A percentile compares a stretch with the other conserved stretches of the same genome.
Evolutionary conservation across 257 asterid species (phyloP).

Genomic region (Cordia subcordata): DNA sequence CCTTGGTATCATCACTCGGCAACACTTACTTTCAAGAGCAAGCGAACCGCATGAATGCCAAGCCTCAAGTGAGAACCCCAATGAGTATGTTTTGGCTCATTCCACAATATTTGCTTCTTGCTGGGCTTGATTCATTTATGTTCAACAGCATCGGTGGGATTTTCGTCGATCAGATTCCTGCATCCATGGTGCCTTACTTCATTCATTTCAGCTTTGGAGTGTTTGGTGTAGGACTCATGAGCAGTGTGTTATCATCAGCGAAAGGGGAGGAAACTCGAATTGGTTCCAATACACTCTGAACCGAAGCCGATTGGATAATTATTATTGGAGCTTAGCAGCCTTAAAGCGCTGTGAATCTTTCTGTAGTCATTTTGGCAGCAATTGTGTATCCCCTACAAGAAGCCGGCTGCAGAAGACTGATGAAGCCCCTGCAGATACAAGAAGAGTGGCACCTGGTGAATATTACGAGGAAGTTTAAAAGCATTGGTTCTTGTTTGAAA

Average conservation of each 20-base stretch:
- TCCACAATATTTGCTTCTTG: conserved; percentile 18
- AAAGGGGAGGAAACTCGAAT: conserved; percentile 26
- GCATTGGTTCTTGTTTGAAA: too few species aligned
- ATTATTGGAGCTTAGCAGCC: conserved; percentile 47
- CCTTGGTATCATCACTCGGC: conserved; percentile 38
- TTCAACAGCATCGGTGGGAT: neutral
- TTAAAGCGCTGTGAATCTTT: conserved; percentile 15
- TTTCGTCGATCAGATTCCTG: conserved; percentile 8
- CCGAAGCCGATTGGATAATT: conserved; percentile 52
- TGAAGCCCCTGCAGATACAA: too few species aligned
- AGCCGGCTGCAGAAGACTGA: too few species aligned
- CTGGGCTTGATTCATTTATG: conserved; percentile 12
- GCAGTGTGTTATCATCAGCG: conserved; percentile 38
- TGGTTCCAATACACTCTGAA: conserved; percentile 58
- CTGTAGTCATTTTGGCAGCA: too few species aligned
- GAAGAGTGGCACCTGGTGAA: too few species aligned
- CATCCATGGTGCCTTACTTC: conserved; percentile 25
- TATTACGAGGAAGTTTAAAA: too few species aligned
- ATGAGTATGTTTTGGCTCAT: conserved; percentile 24
- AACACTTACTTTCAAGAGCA: conserved; percentile 45
- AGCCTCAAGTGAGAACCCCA: conserved; percentile 11
- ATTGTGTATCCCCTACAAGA: too few species aligned
- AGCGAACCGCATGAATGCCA: conserved; percentile 15
- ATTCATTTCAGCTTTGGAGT: conserved; percentile 16
- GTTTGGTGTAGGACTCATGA: conserved; percentile 44